Evolutionary conservation across 495 filamentous ascomycete genomes (phyloP), one percentile per base, ranked within the genome.

Genomic region (Penicillium silybi): DNA sequence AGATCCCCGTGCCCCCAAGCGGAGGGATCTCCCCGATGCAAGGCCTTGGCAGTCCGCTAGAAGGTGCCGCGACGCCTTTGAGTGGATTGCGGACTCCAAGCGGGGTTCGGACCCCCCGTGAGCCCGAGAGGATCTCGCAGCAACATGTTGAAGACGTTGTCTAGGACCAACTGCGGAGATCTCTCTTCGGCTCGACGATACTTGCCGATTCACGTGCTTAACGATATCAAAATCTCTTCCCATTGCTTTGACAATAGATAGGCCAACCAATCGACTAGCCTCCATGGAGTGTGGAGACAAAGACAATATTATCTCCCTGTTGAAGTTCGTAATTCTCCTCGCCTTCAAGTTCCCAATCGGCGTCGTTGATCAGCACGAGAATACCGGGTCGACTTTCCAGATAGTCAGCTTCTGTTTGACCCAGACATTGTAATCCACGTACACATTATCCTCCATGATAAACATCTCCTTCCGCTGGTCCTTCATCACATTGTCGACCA

Each of bases 261-360:
- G 34, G 25, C 32, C 13, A 44, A 46, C n/a, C 8, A n/a, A 44
- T 40, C 18, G 47, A 29, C 60, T 74, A 95, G 50, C 93, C 93
- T 23, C 93, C 93, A 68, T 99, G 93, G 26, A 99, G 77, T n/a
- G 93, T 99, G 46, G 90, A 96, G 44, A 99, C 92, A 68, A 99
- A 99, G 44, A 97, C 74, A 62, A 99, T 87, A 60, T 88, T 92
- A 70, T 99, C 93, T 20, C 82, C 78, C 19, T 74, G 64, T 68
- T 92, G 84, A 48, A 97, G 74, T 63, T 90, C 85, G 66, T 96
- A 97, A 49, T 77, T 79, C 56, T 91, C 90, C 69, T 97, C 92
- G 7, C 92, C 93, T 70, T 97, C 95, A 13, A 99, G 81, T 71
- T 97, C 92, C 93, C 93, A 99, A 65, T 99, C 93, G 38, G 88